Percentiles rank a stretch among this genome's conserved stretches.
Conservation (phyloP, 2,329 filamentous ascomycete genomes). For the Mycosphaerella sp. region DNA sequence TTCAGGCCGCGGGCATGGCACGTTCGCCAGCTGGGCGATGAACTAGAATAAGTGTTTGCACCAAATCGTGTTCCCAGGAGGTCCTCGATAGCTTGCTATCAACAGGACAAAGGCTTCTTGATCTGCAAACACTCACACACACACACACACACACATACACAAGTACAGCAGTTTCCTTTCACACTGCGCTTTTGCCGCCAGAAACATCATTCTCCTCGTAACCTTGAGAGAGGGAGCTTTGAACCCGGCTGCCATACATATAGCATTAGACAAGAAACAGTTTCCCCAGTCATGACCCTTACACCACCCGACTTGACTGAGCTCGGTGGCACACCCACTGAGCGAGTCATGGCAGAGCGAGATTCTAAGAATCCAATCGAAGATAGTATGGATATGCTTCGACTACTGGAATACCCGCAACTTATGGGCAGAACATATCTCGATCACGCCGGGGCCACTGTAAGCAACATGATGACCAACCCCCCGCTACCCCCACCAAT, state of each 20-base stretch:
- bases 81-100: not conserved
- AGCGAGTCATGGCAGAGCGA: conserved; percentile 5
- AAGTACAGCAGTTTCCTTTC: not conserved
- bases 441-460: conserved; percentile 82
- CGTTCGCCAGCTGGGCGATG: not conserved
- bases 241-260: not conserved
- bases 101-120: conserved; percentile 3
- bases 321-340: conserved; percentile 8
- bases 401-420: conserved; percentile 43
- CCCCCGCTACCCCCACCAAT: too few species aligned
- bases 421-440: conserved; percentile 52
- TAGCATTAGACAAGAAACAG: not conserved
- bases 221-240: not conserved
- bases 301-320: not conserved
- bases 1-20: not conserved
- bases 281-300: conserved; percentile 1
- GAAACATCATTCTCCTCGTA: not conserved
- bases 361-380: conserved; percentile 23
- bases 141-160: not conserved
- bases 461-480: conserved; percentile 3
- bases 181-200: not conserved
- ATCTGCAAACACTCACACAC: not conserved
- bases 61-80: not conserved
- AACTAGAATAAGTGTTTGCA: not conserved
- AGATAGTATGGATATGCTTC: conserved; percentile 41